These are phyloP conservation scores for Phaeosphaeria sp. DNA, from an alignment of 2,329 filamentous ascomycete genomes.

Conservation along the genomic window DNA sequence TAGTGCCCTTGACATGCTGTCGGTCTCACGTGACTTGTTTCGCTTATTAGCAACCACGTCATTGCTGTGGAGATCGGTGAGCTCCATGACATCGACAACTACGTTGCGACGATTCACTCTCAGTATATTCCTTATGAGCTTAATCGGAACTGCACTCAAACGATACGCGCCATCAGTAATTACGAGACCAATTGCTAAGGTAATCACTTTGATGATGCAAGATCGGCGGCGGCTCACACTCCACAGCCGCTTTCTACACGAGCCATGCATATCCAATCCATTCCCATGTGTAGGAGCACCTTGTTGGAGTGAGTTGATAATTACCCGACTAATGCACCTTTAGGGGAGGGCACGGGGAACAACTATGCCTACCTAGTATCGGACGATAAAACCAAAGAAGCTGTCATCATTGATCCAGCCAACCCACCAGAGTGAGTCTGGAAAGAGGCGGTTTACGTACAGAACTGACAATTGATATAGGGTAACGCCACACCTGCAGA, in stretches of 20 bases:
- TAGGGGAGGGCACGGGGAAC: conserved; percentile 78
- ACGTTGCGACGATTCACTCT: conserved; percentile 49
- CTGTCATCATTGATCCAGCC: conserved; percentile 77
- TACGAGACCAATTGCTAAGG: conserved; percentile 24
- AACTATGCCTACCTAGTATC: conserved; percentile 78
- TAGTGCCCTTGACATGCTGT: not conserved
- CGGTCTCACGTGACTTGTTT: conserved; percentile 10
- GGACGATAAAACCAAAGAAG: conserved; percentile 58
- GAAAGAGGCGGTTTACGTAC: not conserved
- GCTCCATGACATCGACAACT: conserved; percentile 58
- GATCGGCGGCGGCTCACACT: conserved; percentile 22
- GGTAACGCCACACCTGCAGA: conserved; percentile 70
- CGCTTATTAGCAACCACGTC: conserved; percentile 30
- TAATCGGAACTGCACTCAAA: conserved; percentile 35
- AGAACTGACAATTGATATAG: conserved; percentile 46
- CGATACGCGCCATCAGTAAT: conserved; percentile 29
- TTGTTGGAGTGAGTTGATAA: conserved; percentile 7
- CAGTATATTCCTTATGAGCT: conserved; percentile 42
- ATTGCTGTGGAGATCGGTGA: conserved; percentile 23
- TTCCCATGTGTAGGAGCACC: conserved; percentile 77
- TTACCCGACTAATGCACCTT: not conserved
- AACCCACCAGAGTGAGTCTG: conserved; percentile 73
- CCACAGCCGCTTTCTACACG: conserved; percentile 46
- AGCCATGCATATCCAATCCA: conserved; percentile 84
- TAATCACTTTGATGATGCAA: conserved; percentile 5